Evolutionary conservation across 2,329 filamentous ascomycete species (phyloP).

Genomic region (Aspergillus sclerotialis): DNA sequence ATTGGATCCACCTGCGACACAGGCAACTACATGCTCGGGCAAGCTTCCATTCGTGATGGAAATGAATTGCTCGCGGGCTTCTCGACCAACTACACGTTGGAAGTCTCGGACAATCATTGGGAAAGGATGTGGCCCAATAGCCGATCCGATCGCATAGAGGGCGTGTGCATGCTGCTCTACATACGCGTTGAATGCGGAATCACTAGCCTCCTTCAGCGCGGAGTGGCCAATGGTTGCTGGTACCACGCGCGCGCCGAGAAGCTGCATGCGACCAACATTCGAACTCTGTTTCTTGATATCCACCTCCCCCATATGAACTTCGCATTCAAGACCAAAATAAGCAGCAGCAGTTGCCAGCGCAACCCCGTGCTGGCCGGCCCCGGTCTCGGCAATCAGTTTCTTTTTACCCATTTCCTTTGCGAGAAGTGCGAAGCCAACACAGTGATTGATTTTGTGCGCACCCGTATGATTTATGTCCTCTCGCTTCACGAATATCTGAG

Average conservation of each 20-base stretch:
- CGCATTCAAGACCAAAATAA: constrained; percentile 88
- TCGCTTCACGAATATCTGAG: constrained; percentile 57
- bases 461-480: constrained; percentile 89
- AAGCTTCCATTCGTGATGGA: constrained; percentile 43
- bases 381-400: constrained; percentile 86
- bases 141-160: constrained; percentile 86
- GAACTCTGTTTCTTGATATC: constrained; percentile 75
- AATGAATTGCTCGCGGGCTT: constrained; percentile 81
- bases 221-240: constrained; percentile 61
- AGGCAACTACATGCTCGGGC: constrained; percentile 7
- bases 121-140: constrained; percentile 87
- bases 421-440: constrained; percentile 73
- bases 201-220: constrained; percentile 69
- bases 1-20: constrained; percentile 8
- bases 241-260: not conserved
- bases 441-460: constrained; percentile 93
- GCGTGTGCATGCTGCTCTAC: constrained; percentile 75
- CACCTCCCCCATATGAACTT: constrained; percentile 87
- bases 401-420: constrained; percentile 61
- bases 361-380: constrained; percentile 84
- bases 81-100: constrained; percentile 88
- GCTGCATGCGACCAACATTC: not conserved
- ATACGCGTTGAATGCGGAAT: constrained; percentile 80
- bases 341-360: constrained; percentile 68
- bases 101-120: constrained; percentile 96